These are phyloP conservation scores for Pistacia vera DNA, from an alignment of 345 rosid genomes.

Conservation along the genomic window DNA sequence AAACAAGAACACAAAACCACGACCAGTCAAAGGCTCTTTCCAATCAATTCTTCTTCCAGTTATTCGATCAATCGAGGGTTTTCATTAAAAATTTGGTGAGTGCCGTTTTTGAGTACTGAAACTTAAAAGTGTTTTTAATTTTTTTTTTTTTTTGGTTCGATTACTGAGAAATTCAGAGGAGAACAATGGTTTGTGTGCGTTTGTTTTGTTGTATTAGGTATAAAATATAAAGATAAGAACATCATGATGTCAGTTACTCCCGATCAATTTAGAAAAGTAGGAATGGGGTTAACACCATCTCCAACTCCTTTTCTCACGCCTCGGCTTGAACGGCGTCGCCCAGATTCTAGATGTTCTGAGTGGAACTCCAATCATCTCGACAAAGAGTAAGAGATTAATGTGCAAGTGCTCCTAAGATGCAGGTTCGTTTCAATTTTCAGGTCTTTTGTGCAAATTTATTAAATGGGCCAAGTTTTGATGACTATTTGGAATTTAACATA, in stretches of 20 bases:
- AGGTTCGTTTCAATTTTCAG: constrained; percentile 31
- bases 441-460: no score
- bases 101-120: no score
- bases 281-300: constrained; percentile 68
- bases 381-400: constrained; percentile 79
- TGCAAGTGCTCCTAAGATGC: constrained; percentile 88
- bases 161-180: neutral
- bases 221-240: neutral
- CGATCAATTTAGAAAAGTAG: constrained; percentile 60
- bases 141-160: constrained; percentile 1
- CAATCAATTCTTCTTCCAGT: no score
- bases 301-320: constrained; percentile 89
- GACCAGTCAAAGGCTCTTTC: no score
- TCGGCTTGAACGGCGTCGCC: constrained; percentile 78
- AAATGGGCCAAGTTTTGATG: no score
- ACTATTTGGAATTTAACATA: no score
- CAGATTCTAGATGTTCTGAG: constrained; percentile 50
- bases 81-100: no score
- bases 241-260: constrained; percentile 70
- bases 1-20: no score
- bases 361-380: constrained; percentile 63
- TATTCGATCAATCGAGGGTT: no score
- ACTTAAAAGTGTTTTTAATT: no score
- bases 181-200: neutral
- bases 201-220: constrained; percentile 12